A percentile compares a stretch with the other conserved stretches of the same genome.
These are phyloP conservation scores for Bryoerythrophyllum caledonicum DNA, from an alignment of 225 moss, liverwort and hornwort genomes.

Conservation along the genomic window DNA sequence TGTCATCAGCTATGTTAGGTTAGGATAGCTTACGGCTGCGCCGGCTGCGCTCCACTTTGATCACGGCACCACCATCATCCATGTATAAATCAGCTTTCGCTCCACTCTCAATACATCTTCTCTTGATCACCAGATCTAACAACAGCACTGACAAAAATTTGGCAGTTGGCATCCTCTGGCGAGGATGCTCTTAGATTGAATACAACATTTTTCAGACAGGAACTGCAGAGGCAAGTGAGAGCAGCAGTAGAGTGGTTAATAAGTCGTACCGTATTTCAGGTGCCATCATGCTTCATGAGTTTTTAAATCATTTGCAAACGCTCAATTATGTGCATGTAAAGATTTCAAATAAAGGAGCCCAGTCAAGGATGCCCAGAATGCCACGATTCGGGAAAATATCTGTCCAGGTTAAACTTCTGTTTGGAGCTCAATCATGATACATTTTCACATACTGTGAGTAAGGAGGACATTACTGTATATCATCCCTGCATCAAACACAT, in stretches of 20 bases:
- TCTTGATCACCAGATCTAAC: no score
- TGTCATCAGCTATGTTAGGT: no score
- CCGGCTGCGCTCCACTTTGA: no score
- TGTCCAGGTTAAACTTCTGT: neutral
- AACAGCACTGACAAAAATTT: no score
- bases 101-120: no score
- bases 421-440: no score
- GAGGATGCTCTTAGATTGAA: no score
- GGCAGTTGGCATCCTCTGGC: no score
- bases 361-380: neutral
- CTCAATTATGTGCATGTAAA: neutral
- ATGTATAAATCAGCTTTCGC: no score
- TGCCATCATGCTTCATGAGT: neutral
- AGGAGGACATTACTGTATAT: neutral
- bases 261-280: neutral
- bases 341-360: neutral
- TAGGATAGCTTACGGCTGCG: no score
- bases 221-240: neutral
- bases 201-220: neutral
- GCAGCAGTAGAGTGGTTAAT: neutral
- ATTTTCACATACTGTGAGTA: neutral
- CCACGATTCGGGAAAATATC: neutral
- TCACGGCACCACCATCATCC: no score
- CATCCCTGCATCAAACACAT: no score
- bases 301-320: neutral